Evolutionary conservation across 2,329 filamentous ascomycete species (phyloP).

Genomic region (Acrodontium crateriforme): DNA sequence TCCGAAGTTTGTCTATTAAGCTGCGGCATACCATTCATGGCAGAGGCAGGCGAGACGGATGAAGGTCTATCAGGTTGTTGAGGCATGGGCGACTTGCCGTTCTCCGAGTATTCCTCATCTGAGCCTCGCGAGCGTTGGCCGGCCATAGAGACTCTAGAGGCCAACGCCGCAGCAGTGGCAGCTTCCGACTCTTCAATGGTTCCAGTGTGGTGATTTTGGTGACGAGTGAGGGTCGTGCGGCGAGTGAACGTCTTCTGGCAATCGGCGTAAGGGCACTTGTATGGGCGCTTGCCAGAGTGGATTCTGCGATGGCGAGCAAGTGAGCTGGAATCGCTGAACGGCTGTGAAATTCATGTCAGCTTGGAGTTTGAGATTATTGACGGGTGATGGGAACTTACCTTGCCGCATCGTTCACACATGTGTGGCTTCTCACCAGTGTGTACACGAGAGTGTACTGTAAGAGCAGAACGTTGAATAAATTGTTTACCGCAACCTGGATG

Average conservation of each 20-base stretch:
- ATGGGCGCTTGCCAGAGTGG: slow-evolving; percentile 87
- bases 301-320: slow-evolving; percentile 86
- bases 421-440: slow-evolving; percentile 98
- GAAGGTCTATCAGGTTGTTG: slow-evolving; percentile 67
- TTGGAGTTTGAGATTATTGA: neutral
- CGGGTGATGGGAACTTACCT: slow-evolving; percentile 45
- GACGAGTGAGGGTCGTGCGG: slow-evolving; percentile 83
- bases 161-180: slow-evolving; percentile 74
- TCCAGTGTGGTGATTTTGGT: slow-evolving; percentile 91
- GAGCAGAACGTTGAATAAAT: slow-evolving; percentile 89
- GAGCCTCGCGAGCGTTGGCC: slow-evolving; percentile 44
- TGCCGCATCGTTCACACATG: slow-evolving; percentile 91
- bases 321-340: slow-evolving; percentile 92
- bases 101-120: slow-evolving; percentile 49
- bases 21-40: slow-evolving; percentile 53
- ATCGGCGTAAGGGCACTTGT: slow-evolving; percentile 93
- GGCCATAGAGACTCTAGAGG: slow-evolving; percentile 35
- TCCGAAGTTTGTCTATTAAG: slow-evolving; percentile 57
- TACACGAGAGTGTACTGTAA: slow-evolving; percentile 89
- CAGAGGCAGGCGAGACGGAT: slow-evolving; percentile 67
- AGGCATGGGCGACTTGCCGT: slow-evolving; percentile 58
- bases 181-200: slow-evolving; percentile 88
- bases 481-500: slow-evolving; percentile 81
- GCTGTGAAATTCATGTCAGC: slow-evolving; percentile 42
- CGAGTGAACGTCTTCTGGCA: slow-evolving; percentile 98